Conservation (phyloP, 257 asterid species). For the Scutellaria barbata region DNA sequence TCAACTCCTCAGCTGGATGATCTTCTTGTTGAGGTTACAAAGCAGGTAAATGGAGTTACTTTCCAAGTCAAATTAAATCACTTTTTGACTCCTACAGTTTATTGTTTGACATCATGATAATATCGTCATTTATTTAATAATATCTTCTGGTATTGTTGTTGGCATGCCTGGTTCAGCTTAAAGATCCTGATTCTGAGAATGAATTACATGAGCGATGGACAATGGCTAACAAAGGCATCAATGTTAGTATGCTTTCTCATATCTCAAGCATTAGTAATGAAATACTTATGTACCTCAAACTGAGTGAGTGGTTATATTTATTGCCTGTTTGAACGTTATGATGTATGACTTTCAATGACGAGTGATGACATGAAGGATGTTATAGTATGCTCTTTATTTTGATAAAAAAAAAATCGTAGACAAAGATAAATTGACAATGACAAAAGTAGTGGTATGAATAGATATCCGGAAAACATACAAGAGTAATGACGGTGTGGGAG, state of each 20-base stretch:
- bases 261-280: not conserved
- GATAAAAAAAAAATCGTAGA: not conserved
- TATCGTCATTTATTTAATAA: not conserved
- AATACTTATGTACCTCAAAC: too few species aligned
- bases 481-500: conserved; percentile 4
- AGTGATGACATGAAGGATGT: not conserved
- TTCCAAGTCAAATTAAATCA: conserved; percentile 18
- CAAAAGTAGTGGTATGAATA: not conserved
- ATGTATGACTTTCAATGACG: not conserved
- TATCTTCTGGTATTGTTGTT: conserved; percentile 26
- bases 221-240: conserved; percentile 50
- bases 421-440: not conserved
- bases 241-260: conserved; percentile 49
- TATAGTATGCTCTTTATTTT: not conserved
- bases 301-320: too few species aligned
- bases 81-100: conserved; percentile 15
- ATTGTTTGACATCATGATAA: not conserved
- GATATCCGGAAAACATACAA: not conserved
- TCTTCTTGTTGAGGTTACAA: conserved; percentile 73
- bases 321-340: too few species aligned
- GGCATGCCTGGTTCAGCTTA: conserved; percentile 59
- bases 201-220: conserved; percentile 59
- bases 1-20: conserved; percentile 96
- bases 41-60: conserved; percentile 58
- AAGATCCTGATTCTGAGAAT: conserved; percentile 75